These are phyloP conservation scores for Gossypium schwendimanii DNA, from an alignment of 441 rosid genomes.

Conservation along the genomic window DNA sequence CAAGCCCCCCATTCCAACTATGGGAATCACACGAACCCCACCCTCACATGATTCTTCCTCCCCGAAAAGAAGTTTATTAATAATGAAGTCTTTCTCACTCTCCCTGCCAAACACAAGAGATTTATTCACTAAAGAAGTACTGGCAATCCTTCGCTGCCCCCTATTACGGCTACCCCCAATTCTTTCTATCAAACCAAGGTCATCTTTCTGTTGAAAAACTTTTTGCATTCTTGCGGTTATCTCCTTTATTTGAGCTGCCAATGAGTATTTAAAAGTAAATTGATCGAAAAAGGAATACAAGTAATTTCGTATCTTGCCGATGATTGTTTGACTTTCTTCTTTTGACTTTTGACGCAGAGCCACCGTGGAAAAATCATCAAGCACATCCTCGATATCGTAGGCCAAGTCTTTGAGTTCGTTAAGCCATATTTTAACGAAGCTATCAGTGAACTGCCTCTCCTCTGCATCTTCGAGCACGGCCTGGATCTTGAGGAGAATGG, in stretches of 20 bases:
- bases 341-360: not conserved
- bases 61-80: not conserved
- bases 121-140: not conserved
- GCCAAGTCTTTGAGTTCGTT: constrained; percentile 21
- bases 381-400: constrained; percentile 15
- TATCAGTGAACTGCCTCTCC: constrained; percentile 14
- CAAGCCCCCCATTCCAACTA: constrained; percentile 6
- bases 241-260: constrained; percentile 3
- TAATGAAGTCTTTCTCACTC: not conserved
- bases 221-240: constrained; percentile 2
- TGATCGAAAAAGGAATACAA: not conserved
- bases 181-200: not conserved
- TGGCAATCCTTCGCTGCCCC: not conserved
- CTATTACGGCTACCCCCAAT: not conserved
- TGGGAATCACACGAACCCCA: not conserved
- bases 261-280: not conserved
- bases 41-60: not conserved
- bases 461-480: constrained; percentile 23
- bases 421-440: constrained; percentile 12
- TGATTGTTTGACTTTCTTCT: not conserved
- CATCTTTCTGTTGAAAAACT: not conserved
- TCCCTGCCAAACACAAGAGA: constrained; percentile 13
- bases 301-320: constrained; percentile 4
- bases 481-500: constrained; percentile 2
- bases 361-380: constrained; percentile 14